phyloP scores from a whole-genome alignment of 176 grass and related monocot species.

The Rhipidocladum racemiflorum region DNA sequence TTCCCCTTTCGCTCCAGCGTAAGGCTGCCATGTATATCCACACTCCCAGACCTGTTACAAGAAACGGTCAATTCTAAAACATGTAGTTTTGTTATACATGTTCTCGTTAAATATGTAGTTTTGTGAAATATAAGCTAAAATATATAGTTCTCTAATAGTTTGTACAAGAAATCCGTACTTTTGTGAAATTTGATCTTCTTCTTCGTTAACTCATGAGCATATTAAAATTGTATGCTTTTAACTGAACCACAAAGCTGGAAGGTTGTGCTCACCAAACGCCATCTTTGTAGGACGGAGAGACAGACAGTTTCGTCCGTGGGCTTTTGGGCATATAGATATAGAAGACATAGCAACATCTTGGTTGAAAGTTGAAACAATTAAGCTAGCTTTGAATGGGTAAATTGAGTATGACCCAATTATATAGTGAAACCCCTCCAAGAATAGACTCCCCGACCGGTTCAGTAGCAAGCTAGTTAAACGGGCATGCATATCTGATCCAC shows the following conservation, averaged over 20 bases:
- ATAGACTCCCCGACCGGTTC: constrained; percentile 17
- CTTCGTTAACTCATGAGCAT: not conserved
- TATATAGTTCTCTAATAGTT: no score
- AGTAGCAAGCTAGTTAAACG: not conserved
- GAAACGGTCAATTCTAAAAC: no score
- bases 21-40: no score
- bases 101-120: no score
- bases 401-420: constrained; percentile 14
- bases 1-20: no score
- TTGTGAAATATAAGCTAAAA: no score
- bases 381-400: not conserved
- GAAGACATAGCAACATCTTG: not conserved
- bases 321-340: not conserved
- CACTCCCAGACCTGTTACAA: no score
- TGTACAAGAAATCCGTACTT: no score
- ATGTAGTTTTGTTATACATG: no score
- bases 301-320: not conserved
- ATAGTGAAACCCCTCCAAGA: constrained; percentile 6
- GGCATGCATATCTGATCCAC: constrained; percentile 32
- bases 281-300: not conserved
- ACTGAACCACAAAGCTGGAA: not conserved
- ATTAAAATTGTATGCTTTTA: not conserved
- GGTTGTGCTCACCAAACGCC: not conserved
- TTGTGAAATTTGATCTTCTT: no score
- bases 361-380: no score